A percentile compares a stretch with the other conserved stretches of the same genome.
Evolutionary conservation across 805 yeast genomes (phyloP).

Genomic region (Maudiozyma pseudohumilis): DNA sequence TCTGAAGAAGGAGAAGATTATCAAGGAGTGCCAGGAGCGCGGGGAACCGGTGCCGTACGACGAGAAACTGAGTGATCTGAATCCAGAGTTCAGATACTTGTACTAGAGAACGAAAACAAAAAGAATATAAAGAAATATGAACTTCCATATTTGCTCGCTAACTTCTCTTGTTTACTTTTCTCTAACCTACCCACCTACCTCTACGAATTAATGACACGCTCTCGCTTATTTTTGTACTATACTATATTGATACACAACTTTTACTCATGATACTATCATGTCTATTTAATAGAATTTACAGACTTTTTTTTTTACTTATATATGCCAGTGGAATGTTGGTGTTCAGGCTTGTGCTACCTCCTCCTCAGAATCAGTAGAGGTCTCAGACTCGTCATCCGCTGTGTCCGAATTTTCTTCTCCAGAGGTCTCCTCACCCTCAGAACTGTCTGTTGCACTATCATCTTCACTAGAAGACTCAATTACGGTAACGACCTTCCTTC

Average conservation of each 20-base stretch:
- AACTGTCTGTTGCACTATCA: constrained; percentile 12
- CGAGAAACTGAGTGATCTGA: constrained; percentile 29
- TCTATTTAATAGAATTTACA: background rate
- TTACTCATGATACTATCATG: background rate
- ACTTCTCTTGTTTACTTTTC: no score
- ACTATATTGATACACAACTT: background rate
- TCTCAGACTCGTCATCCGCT: background rate
- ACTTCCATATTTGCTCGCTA: no score
- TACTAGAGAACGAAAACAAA: constrained; percentile 26
- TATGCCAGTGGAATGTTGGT: background rate
- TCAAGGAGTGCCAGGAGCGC: constrained; percentile 24
- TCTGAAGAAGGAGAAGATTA: constrained; percentile 29
- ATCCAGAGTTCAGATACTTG: constrained; percentile 39
- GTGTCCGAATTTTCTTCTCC: constrained; percentile 25
- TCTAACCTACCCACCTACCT: no score
- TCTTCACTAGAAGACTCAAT: constrained; percentile 28
- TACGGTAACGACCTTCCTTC: constrained; percentile 11
- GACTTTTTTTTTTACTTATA: background rate
- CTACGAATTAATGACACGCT: no score
- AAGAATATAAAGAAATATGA: no score
- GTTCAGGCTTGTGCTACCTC: background rate
- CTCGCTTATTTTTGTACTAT: no score
- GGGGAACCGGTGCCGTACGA: constrained; percentile 29
- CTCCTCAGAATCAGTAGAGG: background rate
- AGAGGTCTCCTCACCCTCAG: background rate